A percentile compares a stretch with the other conserved stretches of the same genome.
Conservation (phyloP, 306 rosid species). For the Myrica gale region DNA sequence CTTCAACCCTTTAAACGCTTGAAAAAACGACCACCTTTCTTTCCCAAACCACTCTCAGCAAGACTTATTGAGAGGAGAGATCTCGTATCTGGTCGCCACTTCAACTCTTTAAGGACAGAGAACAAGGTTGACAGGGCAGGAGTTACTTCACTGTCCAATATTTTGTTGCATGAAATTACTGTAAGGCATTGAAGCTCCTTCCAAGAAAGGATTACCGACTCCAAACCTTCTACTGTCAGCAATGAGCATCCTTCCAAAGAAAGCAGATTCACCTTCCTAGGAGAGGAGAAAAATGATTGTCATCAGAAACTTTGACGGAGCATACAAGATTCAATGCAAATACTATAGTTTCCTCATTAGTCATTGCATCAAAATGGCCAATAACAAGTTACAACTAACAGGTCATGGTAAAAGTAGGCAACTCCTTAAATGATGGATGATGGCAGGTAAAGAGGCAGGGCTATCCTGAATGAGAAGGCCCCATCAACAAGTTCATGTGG, state of each 20-base stretch:
- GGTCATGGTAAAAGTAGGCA: background rate
- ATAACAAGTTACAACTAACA: background rate
- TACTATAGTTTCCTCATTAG: background rate
- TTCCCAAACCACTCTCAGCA: slow-evolving; percentile 52
- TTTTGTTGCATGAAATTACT: slow-evolving; percentile 72
- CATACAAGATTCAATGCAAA: background rate
- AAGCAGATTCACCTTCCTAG: slow-evolving; percentile 71
- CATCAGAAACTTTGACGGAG: background rate
- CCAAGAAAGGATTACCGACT: slow-evolving; percentile 62
- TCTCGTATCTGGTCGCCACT: slow-evolving; percentile 74
- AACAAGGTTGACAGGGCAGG: slow-evolving; percentile 62
- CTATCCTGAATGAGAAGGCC: background rate
- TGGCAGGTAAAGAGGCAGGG: background rate
- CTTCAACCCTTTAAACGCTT: slow-evolving; percentile 17
- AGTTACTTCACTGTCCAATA: slow-evolving; percentile 65
- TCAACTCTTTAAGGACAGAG: slow-evolving; percentile 65
- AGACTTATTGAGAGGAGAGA: slow-evolving; percentile 56
- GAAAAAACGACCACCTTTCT: slow-evolving; percentile 76
- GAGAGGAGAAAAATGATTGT: slow-evolving; percentile 2
- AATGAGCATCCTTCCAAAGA: slow-evolving; percentile 80
- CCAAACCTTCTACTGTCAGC: slow-evolving; percentile 73
- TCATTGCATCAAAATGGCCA: background rate
- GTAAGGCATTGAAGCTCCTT: slow-evolving; percentile 68
- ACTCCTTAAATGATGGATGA: background rate
- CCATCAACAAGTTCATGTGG: background rate